These are phyloP conservation scores for Lonicera japonica DNA, from an alignment of 129 eudicot species.

Conservation along the genomic window DNA sequence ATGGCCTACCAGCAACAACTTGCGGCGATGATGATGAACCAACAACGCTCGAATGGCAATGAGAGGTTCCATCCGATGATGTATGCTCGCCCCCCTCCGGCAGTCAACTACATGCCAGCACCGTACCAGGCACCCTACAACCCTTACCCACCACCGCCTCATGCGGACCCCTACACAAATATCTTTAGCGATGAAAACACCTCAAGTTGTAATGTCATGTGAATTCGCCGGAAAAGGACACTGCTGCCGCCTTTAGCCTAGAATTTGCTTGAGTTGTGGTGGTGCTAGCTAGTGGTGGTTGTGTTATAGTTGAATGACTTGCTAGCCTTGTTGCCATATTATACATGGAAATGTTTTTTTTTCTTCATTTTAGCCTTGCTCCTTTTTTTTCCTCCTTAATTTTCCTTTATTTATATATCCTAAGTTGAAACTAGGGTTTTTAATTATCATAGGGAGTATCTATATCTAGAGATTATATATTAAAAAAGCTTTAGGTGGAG, in stretches of 20 bases:
- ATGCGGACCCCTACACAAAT: slow-evolving; percentile 53
- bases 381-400: neutral
- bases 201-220: slow-evolving; percentile 77
- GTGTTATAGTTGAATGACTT: slow-evolving; percentile 9
- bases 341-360: slow-evolving; percentile 23
- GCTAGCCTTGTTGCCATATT: slow-evolving; percentile 35
- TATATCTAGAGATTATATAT: slow-evolving; percentile 23
- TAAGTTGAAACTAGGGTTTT: slow-evolving; percentile 14
- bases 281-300: slow-evolving; percentile 12
- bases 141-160: slow-evolving; percentile 45
- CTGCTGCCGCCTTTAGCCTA: neutral
- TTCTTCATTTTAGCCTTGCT: slow-evolving; percentile 1
- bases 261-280: slow-evolving; percentile 6
- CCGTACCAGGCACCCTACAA: slow-evolving; percentile 37
- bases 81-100: slow-evolving; percentile 90
- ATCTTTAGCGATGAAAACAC: slow-evolving; percentile 87
- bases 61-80: slow-evolving; percentile 94
- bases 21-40: slow-evolving; percentile 76
- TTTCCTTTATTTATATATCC: slow-evolving; percentile 9
- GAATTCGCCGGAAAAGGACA: slow-evolving; percentile 10
- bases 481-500: slow-evolving; percentile 16
- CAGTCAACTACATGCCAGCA: slow-evolving; percentile 77
- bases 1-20: slow-evolving; percentile 57
- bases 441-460: slow-evolving; percentile 24
- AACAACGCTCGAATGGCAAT: slow-evolving; percentile 51